A percentile compares a stretch with the other conserved stretches of the same genome.
These are phyloP conservation scores for Thermoascus crustaceus DNA, from an alignment of 2,329 filamentous ascomycete species.

Conservation along the genomic window DNA sequence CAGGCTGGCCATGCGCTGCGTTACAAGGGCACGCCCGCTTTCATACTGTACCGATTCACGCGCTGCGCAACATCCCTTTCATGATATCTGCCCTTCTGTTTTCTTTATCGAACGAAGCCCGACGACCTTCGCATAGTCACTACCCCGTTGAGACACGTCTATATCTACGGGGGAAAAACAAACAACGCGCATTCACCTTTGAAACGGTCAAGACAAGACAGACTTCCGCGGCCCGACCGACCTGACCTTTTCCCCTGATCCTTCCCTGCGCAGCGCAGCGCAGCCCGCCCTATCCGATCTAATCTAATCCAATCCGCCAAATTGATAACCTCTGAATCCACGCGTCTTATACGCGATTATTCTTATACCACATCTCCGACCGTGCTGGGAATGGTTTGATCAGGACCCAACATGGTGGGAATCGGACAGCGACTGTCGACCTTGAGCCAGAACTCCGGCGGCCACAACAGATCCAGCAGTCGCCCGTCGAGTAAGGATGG, in stretches of 20 bases:
- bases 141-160: too few species aligned
- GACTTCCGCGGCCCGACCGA: too few species aligned
- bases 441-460: conserved; percentile 27
- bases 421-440: conserved; percentile 31
- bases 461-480: conserved; percentile 26
- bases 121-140: too few species aligned
- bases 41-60: too few species aligned
- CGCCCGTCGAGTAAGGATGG: conserved; percentile 51
- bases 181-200: too few species aligned
- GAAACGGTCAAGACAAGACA: too few species aligned
- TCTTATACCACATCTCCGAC: conserved; percentile 9
- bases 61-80: too few species aligned
- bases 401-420: conserved; percentile 25
- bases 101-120: too few species aligned
- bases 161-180: too few species aligned
- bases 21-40: too few species aligned
- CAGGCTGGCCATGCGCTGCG: too few species aligned
- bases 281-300: conserved; percentile 12
- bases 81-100: too few species aligned
- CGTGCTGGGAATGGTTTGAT: conserved; percentile 27
- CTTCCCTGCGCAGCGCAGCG: conserved; percentile 15
- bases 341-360: conserved; percentile 11
- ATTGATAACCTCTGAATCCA: conserved; percentile 6
- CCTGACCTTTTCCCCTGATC: conserved; percentile 31
- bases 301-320: conserved; percentile 7